Evolutionary conservation across 305 asterid species (phyloP).

Genomic region (Fraxinus xanthoxyloides): DNA sequence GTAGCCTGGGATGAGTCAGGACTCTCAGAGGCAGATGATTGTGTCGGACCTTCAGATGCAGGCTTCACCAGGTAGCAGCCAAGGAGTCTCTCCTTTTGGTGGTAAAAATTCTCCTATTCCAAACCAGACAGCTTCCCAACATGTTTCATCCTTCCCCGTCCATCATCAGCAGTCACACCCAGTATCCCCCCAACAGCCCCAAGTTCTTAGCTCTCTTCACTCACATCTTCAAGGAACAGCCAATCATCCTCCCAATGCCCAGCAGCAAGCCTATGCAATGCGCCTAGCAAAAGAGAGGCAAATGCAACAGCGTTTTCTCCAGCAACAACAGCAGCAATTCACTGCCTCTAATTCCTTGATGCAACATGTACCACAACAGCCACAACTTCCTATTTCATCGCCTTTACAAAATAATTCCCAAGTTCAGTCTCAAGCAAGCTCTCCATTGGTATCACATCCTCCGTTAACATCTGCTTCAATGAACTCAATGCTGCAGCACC

Average conservation of each 20-base stretch:
- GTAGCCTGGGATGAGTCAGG: slow-evolving; percentile 71
- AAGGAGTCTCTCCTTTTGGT: slow-evolving; percentile 58
- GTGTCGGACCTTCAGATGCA: slow-evolving; percentile 68
- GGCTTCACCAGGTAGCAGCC: slow-evolving; percentile 63
- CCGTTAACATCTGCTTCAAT: slow-evolving; percentile 42
- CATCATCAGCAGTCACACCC: slow-evolving; percentile 56
- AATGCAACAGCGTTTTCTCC: slow-evolving; percentile 47
- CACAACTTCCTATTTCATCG: slow-evolving; percentile 51
- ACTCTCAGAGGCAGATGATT: slow-evolving; percentile 62
- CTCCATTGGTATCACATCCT: slow-evolving; percentile 41
- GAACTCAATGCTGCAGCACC: slow-evolving; percentile 53
- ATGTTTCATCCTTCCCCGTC: slow-evolving; percentile 38
- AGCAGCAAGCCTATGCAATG: slow-evolving; percentile 61
- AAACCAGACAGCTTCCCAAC: slow-evolving; percentile 45
- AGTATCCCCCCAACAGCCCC: slow-evolving; percentile 52
- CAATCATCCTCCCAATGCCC: slow-evolving; percentile 46
- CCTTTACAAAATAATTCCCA: slow-evolving; percentile 49
- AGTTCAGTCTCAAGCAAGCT: slow-evolving; percentile 44
- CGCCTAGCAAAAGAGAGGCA: slow-evolving; percentile 69
- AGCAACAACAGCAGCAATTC: slow-evolving; percentile 36
- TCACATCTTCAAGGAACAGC: slow-evolving; percentile 54
- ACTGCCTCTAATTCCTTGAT: slow-evolving; percentile 39
- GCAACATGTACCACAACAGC: slow-evolving; percentile 45
- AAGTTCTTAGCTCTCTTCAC: slow-evolving; percentile 44
- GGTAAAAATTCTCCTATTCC: slow-evolving; percentile 51